Evolutionary conservation across 192 early-diverging fungal genomes (phyloP), one percentile per base, ranked within the genome.

Genomic region (Entomortierella parvispora): DNA sequence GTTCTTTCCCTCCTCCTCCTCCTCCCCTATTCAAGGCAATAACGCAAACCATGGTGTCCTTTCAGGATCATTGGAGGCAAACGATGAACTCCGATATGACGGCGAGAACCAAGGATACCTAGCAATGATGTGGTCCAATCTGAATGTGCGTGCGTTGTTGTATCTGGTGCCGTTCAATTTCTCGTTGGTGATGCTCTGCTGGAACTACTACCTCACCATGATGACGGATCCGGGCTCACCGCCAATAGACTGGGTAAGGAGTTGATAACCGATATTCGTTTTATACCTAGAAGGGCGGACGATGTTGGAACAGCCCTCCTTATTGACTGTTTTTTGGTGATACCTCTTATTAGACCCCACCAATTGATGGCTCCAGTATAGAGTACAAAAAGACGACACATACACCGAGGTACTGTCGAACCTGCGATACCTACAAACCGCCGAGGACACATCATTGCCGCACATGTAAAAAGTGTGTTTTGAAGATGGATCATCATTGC

Each of bases 401-500:
- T 49, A 82, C 82, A 53, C 92, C 88, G 26, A 88, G 93, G 44
- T 91, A 86, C 70, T 94, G 93, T 50, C 80, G 86, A 33, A 84
- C 81, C 12, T 91, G 90, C 45, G 60, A 86, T 9, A 46, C 42
- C 51, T 86, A 86, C 69, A 94, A 93, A 74, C 93, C 93, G 29
- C 91, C 92, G 8, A 83, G 93, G 57, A 71, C 90, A 22, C 92
- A 93, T 80, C 93, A 94, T 72, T 94, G 93, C 70, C 71, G 85
- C 8, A 80, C 86, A 23, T 94, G 93, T 71, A 84, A 89, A 54
- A 83, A 82, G n/a, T 94, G 93, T 81, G 88, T 93, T 45, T 83
- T 94, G 32, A 92, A 89, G 66, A 93, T 94, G 91, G 93, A 94
- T 61, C 93, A 94, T 71, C 93, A 94, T 69, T 94, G 93, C 48